Percentiles rank a stretch among this genome's conserved stretches.
These are phyloP conservation scores for Botrytis byssoidea DNA, from an alignment of 2,329 filamentous ascomycete species.

Conservation along the genomic window DNA sequence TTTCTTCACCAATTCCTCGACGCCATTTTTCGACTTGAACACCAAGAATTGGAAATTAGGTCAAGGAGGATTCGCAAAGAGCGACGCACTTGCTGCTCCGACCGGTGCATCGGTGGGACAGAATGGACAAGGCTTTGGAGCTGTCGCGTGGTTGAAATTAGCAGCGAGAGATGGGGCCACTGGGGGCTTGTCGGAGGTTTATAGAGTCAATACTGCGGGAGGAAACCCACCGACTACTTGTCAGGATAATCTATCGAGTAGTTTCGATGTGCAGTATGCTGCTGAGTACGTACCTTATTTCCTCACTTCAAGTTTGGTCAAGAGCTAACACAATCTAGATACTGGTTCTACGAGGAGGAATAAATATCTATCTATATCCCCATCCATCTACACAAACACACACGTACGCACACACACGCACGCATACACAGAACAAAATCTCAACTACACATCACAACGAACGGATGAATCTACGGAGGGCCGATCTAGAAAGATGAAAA, in stretches of 20 bases:
- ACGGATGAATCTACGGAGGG: neutral
- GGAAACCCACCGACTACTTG: constrained; percentile 75
- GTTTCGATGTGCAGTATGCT: constrained; percentile 76
- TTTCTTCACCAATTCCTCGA: constrained; percentile 70
- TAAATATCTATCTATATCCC: neutral
- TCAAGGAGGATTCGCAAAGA: constrained; percentile 62
- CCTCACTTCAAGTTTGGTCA: neutral
- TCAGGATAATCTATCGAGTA: constrained; percentile 53
- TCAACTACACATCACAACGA: neutral
- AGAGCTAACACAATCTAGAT: constrained; percentile 28
- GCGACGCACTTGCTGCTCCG: constrained; percentile 61
- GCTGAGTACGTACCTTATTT: constrained; percentile 68
- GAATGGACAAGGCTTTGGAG: constrained; percentile 57
- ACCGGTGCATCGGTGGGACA: constrained; percentile 56
- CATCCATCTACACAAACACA: neutral
- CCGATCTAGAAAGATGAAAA: neutral
- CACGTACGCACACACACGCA: neutral
- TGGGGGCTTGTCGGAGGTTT: constrained; percentile 69
- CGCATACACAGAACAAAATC: too few species aligned
- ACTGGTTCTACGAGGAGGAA: constrained; percentile 36
- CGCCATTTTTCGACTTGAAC: constrained; percentile 79
- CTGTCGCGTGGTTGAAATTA: constrained; percentile 81
- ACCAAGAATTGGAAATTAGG: constrained; percentile 54
- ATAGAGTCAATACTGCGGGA: constrained; percentile 80
- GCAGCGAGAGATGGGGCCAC: constrained; percentile 54